Percentiles rank a stretch among this genome's conserved stretches.
phyloP scores from a whole-genome alignment of 2,329 filamentous ascomycete species.

The Ceratocystis cubensis region DNA sequence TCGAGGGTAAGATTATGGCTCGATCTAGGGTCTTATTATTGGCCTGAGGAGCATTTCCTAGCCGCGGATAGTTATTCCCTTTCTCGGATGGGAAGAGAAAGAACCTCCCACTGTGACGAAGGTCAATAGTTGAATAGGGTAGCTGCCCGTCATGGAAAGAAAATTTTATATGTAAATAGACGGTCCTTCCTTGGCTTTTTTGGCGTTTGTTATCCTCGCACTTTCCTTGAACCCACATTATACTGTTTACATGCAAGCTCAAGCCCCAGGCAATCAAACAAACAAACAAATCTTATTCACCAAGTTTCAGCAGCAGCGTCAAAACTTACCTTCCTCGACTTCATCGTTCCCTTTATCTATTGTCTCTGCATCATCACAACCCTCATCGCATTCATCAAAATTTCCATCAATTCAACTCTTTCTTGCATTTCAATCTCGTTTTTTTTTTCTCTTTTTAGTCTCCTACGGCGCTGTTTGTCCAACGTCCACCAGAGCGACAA shows the following conservation, averaged over 20 bases:
- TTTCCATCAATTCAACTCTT: background rate
- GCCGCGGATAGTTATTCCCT: background rate
- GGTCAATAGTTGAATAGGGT: background rate
- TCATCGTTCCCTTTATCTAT: background rate
- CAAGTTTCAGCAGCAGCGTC: background rate
- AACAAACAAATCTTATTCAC: background rate
- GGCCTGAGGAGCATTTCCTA: background rate
- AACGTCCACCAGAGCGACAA: background rate
- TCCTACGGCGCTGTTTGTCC: background rate
- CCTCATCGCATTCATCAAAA: background rate
- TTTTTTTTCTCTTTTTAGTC: background rate
- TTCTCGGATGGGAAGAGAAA: background rate
- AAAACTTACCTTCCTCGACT: background rate
- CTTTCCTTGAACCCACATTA: background rate
- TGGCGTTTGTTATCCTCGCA: background rate
- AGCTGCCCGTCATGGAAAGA: background rate
- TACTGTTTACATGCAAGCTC: conserved; percentile 2
- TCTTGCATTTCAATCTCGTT: background rate
- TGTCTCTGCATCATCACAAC: background rate
- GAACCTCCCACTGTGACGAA: background rate
- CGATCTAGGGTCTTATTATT: conserved; percentile 6
- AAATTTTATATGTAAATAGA: background rate
- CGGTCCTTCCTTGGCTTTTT: background rate
- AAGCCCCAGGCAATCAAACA: background rate
- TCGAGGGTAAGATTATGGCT: background rate